Evolutionary conservation across 257 asterid species (phyloP).

Genomic region (Plantago major): DNA sequence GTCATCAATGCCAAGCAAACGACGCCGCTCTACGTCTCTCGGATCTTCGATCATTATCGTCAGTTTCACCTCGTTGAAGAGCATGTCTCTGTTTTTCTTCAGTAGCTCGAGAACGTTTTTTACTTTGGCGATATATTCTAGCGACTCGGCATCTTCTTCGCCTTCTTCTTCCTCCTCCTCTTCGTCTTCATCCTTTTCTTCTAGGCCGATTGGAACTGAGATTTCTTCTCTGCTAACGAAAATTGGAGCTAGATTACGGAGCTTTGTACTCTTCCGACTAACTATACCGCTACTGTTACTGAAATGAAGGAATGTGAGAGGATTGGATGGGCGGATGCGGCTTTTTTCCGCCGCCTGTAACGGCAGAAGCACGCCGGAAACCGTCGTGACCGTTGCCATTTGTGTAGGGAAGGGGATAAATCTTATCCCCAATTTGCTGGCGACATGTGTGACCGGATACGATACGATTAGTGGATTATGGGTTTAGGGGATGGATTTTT

Average conservation of each 20-base stretch:
- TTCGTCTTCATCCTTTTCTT: constrained; percentile 23
- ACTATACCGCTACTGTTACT: constrained; percentile 11
- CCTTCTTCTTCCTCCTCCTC: constrained; percentile 32
- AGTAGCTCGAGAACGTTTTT: constrained; percentile 87
- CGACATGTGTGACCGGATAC: no score
- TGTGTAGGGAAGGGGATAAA: no score
- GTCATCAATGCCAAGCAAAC: constrained; percentile 91
- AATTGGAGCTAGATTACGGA: constrained; percentile 28
- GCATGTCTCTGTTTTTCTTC: constrained; percentile 81
- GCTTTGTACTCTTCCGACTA: constrained; percentile 12
- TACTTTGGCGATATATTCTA: constrained; percentile 67
- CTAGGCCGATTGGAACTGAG: constrained; percentile 24
- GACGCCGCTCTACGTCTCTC: constrained; percentile 85
- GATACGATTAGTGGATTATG: no score
- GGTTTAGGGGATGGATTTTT: no score
- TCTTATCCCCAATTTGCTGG: no score
- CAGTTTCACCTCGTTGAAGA: constrained; percentile 82
- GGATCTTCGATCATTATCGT: constrained; percentile 94
- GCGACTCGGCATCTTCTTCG: constrained; percentile 57
- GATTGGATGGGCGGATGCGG: constrained; percentile 14
- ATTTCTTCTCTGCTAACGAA: constrained; percentile 44
- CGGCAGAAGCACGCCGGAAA: no score
- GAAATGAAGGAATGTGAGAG: constrained; percentile 5
- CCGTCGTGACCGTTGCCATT: no score
- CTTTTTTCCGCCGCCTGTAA: not conserved